These are phyloP conservation scores for Rhodotorula sp. DNA, from an alignment of 1,284 basidiomycete species.

Conservation along the genomic window DNA sequence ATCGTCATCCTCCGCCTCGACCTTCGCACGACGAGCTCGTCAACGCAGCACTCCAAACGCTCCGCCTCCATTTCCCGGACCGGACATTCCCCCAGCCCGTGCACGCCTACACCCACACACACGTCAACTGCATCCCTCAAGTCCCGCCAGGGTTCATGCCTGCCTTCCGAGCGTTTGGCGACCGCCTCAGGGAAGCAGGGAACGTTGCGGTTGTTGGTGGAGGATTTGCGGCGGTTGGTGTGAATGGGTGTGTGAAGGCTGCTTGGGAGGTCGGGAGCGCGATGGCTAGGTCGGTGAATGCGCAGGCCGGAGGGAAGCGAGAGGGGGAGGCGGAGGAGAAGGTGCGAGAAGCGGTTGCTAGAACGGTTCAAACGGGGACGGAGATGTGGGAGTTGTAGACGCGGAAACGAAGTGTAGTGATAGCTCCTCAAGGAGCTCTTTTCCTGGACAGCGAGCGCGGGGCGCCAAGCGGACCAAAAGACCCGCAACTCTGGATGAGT, in stretches of 20 bases:
- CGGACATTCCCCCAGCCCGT: constrained; percentile 60
- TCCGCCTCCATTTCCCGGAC: constrained; percentile 58
- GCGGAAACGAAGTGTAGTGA: not conserved
- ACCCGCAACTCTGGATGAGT: too few species aligned
- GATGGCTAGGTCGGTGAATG: constrained; percentile 41
- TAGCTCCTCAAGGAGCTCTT: not conserved
- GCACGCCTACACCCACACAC: constrained; percentile 59
- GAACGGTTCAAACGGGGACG: constrained; percentile 19
- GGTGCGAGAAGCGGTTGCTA: not conserved
- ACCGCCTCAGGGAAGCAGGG: constrained; percentile 57
- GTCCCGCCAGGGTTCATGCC: constrained; percentile 61
- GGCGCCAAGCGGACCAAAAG: too few species aligned
- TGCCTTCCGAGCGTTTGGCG: constrained; percentile 55
- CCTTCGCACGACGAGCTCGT: constrained; percentile 26
- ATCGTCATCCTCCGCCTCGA: constrained; percentile 33
- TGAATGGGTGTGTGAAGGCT: constrained; percentile 74
- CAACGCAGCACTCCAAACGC: constrained; percentile 50
- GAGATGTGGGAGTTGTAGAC: constrained; percentile 34
- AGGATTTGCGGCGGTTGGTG: constrained; percentile 82
- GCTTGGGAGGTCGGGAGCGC: constrained; percentile 60
- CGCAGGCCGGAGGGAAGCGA: not conserved
- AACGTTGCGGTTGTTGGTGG: constrained; percentile 74
- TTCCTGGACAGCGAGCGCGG: too few species aligned
- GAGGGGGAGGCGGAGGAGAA: not conserved
- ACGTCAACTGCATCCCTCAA: constrained; percentile 78